phyloP scores from a whole-genome alignment of 495 filamentous ascomycete species.

The Immersiella caudata region DNA sequence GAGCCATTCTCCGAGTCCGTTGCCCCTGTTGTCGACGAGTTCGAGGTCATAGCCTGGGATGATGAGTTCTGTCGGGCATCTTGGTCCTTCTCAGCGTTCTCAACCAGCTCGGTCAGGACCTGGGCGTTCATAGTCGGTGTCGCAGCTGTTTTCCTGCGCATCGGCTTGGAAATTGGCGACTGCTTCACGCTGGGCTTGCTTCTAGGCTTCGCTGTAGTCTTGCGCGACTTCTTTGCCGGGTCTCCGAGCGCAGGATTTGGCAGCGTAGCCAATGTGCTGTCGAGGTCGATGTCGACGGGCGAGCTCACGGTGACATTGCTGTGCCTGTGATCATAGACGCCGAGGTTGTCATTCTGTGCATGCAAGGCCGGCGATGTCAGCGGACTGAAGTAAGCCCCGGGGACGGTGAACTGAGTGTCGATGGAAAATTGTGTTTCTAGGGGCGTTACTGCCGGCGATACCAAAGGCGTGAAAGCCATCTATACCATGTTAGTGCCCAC shows the following conservation, averaged over 20 bases:
- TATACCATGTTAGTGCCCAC: constrained; percentile 44
- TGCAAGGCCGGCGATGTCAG: constrained; percentile 89
- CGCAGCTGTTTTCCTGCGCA: constrained; percentile 62
- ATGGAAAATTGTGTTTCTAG: constrained; percentile 79
- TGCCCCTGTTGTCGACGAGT: constrained; percentile 39
- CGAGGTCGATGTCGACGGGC: constrained; percentile 51
- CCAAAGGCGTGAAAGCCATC: constrained; percentile 91
- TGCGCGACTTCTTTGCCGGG: constrained; percentile 52
- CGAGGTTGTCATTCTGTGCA: constrained; percentile 65
- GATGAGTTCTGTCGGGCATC: constrained; percentile 25
- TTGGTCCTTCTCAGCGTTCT: constrained; percentile 34
- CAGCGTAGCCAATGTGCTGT: constrained; percentile 32
- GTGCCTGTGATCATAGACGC: constrained; percentile 46
- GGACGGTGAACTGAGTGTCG: constrained; percentile 77
- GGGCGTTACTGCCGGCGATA: constrained; percentile 93
- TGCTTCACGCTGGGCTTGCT: constrained; percentile 62
- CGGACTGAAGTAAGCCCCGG: constrained; percentile 91
- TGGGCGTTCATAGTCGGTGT: constrained; percentile 60
- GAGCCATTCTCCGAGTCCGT: constrained; percentile 56
- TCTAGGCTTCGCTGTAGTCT: constrained; percentile 50
- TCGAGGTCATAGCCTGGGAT: constrained; percentile 35
- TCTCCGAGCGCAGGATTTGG: constrained; percentile 41
- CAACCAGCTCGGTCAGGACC: constrained; percentile 55
- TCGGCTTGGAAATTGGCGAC: constrained; percentile 83
- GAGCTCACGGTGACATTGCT: constrained; percentile 45